Evolutionary conservation across 2,329 filamentous ascomycete genomes (phyloP), one percentile per base, ranked within the genome.

Genomic region (Aureobasidium sp.): DNA sequence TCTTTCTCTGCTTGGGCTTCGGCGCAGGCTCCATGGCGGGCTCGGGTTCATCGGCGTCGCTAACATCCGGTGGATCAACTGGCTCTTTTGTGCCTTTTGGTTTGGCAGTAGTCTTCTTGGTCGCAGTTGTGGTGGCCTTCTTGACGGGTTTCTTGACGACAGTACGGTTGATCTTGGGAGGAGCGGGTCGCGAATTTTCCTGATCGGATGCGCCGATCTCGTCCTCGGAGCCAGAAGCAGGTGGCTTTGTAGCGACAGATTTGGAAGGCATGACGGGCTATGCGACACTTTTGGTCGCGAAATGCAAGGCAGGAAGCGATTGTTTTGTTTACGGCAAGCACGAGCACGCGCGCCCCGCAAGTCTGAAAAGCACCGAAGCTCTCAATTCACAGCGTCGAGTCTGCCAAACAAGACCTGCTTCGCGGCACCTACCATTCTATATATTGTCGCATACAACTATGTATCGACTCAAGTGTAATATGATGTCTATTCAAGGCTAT

Each of bases 31-130:
- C 77, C 55, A 58, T 58, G 29, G 23, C 32, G 12, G 55, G 29
- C 62, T 78, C 75, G 3, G 72, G 75, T 27, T 80, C 78, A 46
- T 65, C 64, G 32, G 70, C 68, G 47, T 72, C 71, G 67, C 74
- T 78, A n/a, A 66, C 73, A 55, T 73, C 71, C 36, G 62, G 66
- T 32, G 70, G 66, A 51, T 74, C 73, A 20, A 72, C 72, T 58
- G 71, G 71, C 65, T 79, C 78, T 15, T 74, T 79, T 9, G 72
- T 69, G 3, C 70, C 73, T 3, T 67, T 63, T 29, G 68, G 62
- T 61, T 72, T 77, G 29, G 69, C 67, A 63, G 75, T 76, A 0
- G 69, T 70, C 20, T 70, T 66, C 63, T 71, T 71, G 63, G 72
- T 72, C 4, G 68, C 68, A 60, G 68, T 61, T 12, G 70, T 58